phyloP scores from a whole-genome alignment of 208 protist species.

The Porcisia deanei region DNA sequence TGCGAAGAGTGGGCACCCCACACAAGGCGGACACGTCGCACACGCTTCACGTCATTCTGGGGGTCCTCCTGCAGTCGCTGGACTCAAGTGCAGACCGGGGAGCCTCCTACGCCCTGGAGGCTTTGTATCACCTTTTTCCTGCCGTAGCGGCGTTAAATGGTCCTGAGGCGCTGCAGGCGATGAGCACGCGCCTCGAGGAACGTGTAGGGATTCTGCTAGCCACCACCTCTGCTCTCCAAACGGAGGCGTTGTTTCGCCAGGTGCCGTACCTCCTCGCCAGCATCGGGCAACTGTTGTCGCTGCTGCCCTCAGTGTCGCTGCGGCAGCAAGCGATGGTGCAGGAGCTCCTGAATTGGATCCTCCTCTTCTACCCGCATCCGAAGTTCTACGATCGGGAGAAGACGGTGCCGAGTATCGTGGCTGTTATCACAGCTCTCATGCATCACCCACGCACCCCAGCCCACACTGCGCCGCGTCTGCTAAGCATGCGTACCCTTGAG shows the following conservation, averaged over 20 bases:
- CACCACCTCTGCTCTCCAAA: not conserved
- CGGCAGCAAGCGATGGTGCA: conserved; percentile 8
- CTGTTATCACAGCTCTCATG: conserved; percentile 37
- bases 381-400: conserved; percentile 31
- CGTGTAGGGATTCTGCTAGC: conserved; percentile 2
- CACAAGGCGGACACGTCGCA: not conserved
- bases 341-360: conserved; percentile 23
- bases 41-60: not conserved
- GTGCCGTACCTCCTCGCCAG: conserved; percentile 11
- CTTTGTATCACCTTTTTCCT: conserved; percentile 16
- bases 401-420: conserved; percentile 29
- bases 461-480: not conserved
- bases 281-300: conserved; percentile 23
- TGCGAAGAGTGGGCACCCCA: too few species aligned
- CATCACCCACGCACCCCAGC: conserved; percentile 8
- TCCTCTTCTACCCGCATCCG: conserved; percentile 26
- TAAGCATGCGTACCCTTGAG: conserved; percentile 15
- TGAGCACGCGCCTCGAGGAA: conserved; percentile 4
- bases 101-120: conserved; percentile 7
- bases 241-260: conserved; percentile 8
- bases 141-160: not conserved
- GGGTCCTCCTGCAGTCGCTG: not conserved
- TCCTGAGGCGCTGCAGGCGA: not conserved
- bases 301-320: conserved; percentile 27
- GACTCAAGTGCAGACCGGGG: not conserved